Conservation (phyloP, 768 basidiomycete species). For the Cystofilobasidium capitatum region DNA sequence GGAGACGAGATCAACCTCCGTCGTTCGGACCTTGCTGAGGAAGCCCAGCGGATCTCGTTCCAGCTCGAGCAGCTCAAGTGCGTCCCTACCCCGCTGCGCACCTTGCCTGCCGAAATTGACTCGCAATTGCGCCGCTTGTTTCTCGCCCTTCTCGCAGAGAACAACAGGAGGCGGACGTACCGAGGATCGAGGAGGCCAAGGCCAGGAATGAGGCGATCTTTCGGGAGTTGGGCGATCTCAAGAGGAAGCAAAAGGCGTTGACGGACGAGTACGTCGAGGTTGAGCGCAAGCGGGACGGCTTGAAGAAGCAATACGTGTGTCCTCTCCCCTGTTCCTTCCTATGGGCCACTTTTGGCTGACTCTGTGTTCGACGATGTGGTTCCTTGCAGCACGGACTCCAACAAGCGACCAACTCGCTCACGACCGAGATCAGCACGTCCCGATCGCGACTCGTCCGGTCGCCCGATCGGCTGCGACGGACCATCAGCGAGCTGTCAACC, state of each 20-base stretch:
- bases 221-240: conserved; percentile 51
- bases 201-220: conserved; percentile 7
- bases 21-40: conserved; percentile 5
- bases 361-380: neutral
- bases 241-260: conserved; percentile 57
- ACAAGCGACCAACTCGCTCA: conserved; percentile 29
- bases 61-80: conserved; percentile 15
- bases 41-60: neutral
- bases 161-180: conserved; percentile 11
- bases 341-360: neutral
- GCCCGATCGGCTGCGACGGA: conserved; percentile 76
- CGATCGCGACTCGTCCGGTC: conserved; percentile 76
- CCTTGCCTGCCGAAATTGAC: neutral
- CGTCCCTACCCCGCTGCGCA: neutral
- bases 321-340: neutral
- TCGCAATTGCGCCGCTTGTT: neutral
- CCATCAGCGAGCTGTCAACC: conserved; percentile 63
- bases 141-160: neutral
- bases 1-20: conserved; percentile 14
- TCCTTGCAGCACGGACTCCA: neutral
- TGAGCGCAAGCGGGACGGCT: neutral
- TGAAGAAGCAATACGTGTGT: conserved; percentile 51
- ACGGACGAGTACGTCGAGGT: conserved; percentile 32
- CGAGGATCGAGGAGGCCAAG: conserved; percentile 11
- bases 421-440: conserved; percentile 53